phyloP scores from a whole-genome alignment of 768 basidiomycete species.

The Obba rivulosa region DNA sequence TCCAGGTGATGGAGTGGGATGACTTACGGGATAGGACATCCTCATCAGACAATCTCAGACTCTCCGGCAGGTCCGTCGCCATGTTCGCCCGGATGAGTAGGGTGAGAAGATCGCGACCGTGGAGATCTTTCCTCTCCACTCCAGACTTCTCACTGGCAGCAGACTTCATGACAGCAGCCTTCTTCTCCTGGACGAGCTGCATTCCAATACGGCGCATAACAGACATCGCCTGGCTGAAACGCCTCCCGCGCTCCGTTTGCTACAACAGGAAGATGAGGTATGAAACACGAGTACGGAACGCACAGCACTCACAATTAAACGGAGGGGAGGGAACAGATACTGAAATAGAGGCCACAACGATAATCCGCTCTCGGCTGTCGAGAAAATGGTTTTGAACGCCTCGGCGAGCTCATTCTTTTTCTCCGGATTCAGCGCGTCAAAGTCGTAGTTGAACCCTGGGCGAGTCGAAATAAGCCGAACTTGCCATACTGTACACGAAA shows the following conservation, averaged over 20 bases:
- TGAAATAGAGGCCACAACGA: too few species aligned
- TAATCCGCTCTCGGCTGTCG: too few species aligned
- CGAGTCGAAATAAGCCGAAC: too few species aligned
- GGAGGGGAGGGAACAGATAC: conserved; percentile 17
- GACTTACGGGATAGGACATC: conserved; percentile 55
- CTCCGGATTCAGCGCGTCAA: too few species aligned
- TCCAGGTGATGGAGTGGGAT: background rate
- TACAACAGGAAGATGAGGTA: background rate
- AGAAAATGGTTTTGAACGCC: too few species aligned
- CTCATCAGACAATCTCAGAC: conserved; percentile 52
- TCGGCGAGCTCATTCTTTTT: too few species aligned
- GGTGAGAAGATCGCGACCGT: too few species aligned
- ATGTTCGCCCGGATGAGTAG: conserved; percentile 61
- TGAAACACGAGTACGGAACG: background rate
- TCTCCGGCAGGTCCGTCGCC: conserved; percentile 50
- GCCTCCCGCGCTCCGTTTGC: conserved; percentile 4
- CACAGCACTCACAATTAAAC: conserved; percentile 16
- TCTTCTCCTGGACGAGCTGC: conserved; percentile 25
- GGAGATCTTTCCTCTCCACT: too few species aligned
- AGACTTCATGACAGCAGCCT: conserved; percentile 16
- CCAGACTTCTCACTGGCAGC: background rate
- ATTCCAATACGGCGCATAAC: conserved; percentile 23
- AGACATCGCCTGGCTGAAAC: conserved; percentile 5
- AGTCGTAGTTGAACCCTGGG: conserved; percentile 31
- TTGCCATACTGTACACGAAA: too few species aligned